Base-by-base conservation (phyloP, 768 basidiomycete genomes). In the Pisolithus marmoratus region DNA sequence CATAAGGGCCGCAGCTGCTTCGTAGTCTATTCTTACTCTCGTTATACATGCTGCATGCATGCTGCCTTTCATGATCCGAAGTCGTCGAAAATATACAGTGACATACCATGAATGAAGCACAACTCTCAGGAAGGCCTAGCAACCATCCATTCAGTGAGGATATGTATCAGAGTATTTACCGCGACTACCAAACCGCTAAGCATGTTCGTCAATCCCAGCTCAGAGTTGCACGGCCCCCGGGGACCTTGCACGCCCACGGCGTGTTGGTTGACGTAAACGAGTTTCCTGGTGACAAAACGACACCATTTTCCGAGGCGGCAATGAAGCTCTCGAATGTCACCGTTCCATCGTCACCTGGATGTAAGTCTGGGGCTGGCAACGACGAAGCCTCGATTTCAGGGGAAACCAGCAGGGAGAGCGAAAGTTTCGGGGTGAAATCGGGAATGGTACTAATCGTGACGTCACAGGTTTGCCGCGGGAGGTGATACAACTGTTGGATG, bases 261-360 rank as follows among this genome's bases (percentile, higher is more conserved):
- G 54, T 48, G 17, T 9, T 26, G 3, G 36, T 51, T 38, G 53
- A 24, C 20, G 46, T 26, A 8, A 23, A 26, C 15, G 43, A 24
- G 14, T 51, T 38, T 8, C 63, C 61, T 22, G 62, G 62, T 17
- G 74, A 58, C 17, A 79, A 56, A 3, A 64, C 59, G 53, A 81
- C 76, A 8, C 81, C 81, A 50, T 80, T 80, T 61, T 82, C 82
- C 48, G 78, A 82, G 11, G 71, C 70, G 2, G 71, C 76, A n/a
- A 77, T 46, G 43, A 83, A 82, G 0, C 58, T 56, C 19, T 58
- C 49, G 15, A 49, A 41, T 47, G 59, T 19, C 9, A 54, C 17
- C 3, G 31, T 29, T 15, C 44, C 5, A 34, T 12, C 14, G 14
- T 15, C 43, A 24, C 7, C 70, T 58, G 0, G 61, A 51, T 14